phyloP scores from a whole-genome alignment of 78 protist genomes.

The Dictyostelium purpureum region DNA sequence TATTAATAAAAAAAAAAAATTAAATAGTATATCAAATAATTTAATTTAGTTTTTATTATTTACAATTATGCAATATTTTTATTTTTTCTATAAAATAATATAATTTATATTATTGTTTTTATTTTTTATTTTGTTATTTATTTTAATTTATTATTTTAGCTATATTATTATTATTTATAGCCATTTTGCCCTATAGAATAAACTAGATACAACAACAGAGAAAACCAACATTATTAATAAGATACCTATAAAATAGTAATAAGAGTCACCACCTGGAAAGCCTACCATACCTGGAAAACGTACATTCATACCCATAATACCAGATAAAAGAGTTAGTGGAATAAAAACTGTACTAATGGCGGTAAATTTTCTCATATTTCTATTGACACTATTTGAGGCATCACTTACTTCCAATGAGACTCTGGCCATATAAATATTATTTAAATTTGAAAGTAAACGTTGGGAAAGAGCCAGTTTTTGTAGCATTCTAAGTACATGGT shows the following conservation, averaged over 20 bases:
- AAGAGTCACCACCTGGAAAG: conserved; percentile 12
- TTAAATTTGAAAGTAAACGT: conserved; percentile 38
- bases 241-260: conserved; percentile 43
- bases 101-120: too few species aligned
- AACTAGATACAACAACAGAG: neutral
- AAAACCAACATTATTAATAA: conserved; percentile 35
- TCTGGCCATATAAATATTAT: conserved; percentile 75
- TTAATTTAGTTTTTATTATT: too few species aligned
- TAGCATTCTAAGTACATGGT: conserved; percentile 69
- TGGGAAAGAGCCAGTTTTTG: conserved; percentile 52
- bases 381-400: conserved; percentile 50
- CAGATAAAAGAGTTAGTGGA: conserved; percentile 53
- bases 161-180: conserved; percentile 8
- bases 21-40: too few species aligned
- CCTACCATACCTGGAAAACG: conserved; percentile 68
- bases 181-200: conserved; percentile 71
- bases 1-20: too few species aligned
- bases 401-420: conserved; percentile 78
- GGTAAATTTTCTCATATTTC: conserved; percentile 71
- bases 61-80: too few species aligned
- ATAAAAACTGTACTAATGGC: conserved; percentile 67
- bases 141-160: too few species aligned
- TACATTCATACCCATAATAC: conserved; percentile 77
- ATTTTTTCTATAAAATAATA: too few species aligned
- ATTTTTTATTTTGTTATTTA: too few species aligned